Percentiles rank a stretch among this genome's conserved stretches.
phyloP scores from a whole-genome alignment of 2,329 filamentous ascomycete species.

The Ophiosphaerella herpotricha region DNA sequence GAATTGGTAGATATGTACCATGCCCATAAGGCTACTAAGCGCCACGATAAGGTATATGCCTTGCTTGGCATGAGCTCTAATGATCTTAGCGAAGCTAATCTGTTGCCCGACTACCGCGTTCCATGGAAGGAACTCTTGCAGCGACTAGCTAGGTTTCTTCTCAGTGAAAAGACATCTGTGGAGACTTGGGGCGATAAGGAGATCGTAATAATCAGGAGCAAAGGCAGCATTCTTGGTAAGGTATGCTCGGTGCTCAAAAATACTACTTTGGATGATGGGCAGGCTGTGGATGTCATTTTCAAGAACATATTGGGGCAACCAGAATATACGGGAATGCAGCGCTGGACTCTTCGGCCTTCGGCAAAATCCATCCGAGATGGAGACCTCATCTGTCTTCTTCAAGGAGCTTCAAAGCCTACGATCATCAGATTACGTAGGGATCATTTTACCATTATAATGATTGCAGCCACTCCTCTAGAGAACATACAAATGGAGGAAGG shows the following conservation, averaged over 20 bases:
- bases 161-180: conserved; percentile 13
- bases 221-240: background rate
- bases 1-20: conserved; percentile 18
- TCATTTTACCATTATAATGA: conserved; percentile 9
- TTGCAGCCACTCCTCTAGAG: background rate
- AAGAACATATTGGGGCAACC: background rate
- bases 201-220: too few relatives aligned
- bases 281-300: conserved; percentile 4
- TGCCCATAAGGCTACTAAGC: conserved; percentile 7
- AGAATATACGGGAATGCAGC: background rate
- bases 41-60: conserved; percentile 13
- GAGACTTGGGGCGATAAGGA: conserved; percentile 1
- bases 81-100: background rate
- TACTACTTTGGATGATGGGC: conserved; percentile 2
- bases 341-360: conserved; percentile 7
- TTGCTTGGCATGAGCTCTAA: conserved; percentile 11
- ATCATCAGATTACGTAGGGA: conserved; percentile 11
- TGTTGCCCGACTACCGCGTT: conserved; percentile 7
- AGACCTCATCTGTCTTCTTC: background rate
- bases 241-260: background rate
- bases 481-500: background rate
- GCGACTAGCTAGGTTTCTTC: conserved; percentile 10
- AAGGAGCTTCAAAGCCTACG: conserved; percentile 10
- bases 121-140: conserved; percentile 16
- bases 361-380: conserved; percentile 3